Evolutionary conservation across 257 asterid species (phyloP), one percentile per base, ranked within the genome.

Genomic region (Rehmannia glutinosa): DNA sequence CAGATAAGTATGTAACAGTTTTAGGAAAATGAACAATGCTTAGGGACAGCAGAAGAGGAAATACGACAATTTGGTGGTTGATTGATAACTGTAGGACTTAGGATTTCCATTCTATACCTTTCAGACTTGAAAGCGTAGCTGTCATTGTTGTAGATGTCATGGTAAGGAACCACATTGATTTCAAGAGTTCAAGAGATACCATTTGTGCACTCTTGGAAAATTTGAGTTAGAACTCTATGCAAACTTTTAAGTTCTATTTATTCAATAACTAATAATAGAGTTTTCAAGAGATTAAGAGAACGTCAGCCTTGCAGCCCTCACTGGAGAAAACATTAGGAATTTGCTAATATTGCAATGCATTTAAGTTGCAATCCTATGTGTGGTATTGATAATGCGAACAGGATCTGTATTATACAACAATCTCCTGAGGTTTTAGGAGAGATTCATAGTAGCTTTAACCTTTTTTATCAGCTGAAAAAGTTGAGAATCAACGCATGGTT

Each of bases 21-120:
- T 65, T 49, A 1, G 32, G 43, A 16, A 49, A 39, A 17, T 36
- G 27, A 38, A n/a, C 27, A 39, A 55, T 38, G 55, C 50, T 57
- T 32, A 45, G 21, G 20, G 24, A n/a, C 47, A 19, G 0, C 17
- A 8, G 10, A 54, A 15, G 28, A 53, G 25, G 43, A n/a, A 25
- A 30, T 38, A 39, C 5, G 64, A 17, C 33, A 17, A 33, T 70
- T 60, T 42, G 36, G 68, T 36, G 5, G 28, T 63, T 15, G 30
- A 15, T 69, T 59, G 47, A 62, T 64, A 41, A 58, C 19, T 65
- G 42, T 62, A 32, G 15, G 55, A 57, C 35, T 28, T 49, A 6
- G 32, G 20, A 9, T 27, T 43, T 62, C 58, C 32, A 3, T 45
- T 19, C 8, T 12, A 38, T 46, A 35, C 50, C 35, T 28, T 16